These are phyloP conservation scores for Abelmoschus esculentus DNA, from an alignment of 345 rosid genomes.

Conservation along the genomic window DNA sequence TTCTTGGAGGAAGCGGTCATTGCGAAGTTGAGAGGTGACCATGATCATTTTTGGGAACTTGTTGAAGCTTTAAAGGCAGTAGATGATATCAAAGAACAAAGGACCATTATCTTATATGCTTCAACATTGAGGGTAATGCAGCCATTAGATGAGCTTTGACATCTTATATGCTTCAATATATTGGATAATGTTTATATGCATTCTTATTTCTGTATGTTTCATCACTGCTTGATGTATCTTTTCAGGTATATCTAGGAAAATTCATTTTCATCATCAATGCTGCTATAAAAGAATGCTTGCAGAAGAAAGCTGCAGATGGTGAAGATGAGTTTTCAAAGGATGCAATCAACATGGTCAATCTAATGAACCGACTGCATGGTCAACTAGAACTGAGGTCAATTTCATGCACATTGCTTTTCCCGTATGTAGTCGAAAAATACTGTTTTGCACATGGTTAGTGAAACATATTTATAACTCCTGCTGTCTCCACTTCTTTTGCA, in stretches of 20 bases:
- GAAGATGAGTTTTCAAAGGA: neutral
- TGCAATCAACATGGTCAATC: neutral
- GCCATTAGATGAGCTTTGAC: too few relatives aligned
- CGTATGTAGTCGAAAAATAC: neutral
- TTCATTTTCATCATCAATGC: neutral
- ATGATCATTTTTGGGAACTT: slow-evolving; percentile 11
- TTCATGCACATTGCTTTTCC: neutral
- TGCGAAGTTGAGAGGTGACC: neutral
- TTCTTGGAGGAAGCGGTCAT: too few relatives aligned
- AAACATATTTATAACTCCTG: neutral
- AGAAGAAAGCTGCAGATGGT: neutral
- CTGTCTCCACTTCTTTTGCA: neutral
- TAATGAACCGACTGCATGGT: neutral
- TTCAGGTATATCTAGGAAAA: neutral
- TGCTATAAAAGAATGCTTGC: neutral
- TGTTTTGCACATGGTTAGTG: neutral
- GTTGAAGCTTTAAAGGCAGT: neutral
- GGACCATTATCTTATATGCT: neutral
- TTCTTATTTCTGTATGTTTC: neutral
- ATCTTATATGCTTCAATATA: too few relatives aligned
- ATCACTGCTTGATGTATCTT: neutral
- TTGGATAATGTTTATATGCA: neutral
- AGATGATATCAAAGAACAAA: neutral
- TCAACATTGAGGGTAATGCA: too few relatives aligned
- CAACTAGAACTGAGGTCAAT: neutral